These are phyloP conservation scores for Lodderomyces parapsilosis DNA, from an alignment of 1,139 yeast genomes.

Conservation along the genomic window DNA sequence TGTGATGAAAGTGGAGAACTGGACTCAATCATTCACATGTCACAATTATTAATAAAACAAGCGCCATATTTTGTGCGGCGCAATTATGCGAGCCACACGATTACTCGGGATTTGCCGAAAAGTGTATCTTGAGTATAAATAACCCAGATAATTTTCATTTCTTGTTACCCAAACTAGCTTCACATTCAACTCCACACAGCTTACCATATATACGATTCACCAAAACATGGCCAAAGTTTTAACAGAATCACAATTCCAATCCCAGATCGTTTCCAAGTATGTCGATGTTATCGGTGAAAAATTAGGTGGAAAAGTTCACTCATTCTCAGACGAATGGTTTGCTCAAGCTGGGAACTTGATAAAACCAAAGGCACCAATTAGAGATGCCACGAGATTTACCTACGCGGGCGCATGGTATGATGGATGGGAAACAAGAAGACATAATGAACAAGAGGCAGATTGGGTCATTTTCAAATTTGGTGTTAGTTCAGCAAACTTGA, in stretches of 20 bases:
- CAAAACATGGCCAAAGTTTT: constrained; percentile 27
- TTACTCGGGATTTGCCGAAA: background rate
- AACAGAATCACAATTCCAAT: constrained; percentile 42
- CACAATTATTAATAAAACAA: no score
- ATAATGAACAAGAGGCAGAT: constrained; percentile 78
- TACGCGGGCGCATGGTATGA: constrained; percentile 96
- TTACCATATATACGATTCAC: background rate
- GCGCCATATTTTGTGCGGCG: no score
- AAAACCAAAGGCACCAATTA: constrained; percentile 73
- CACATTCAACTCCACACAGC: no score
- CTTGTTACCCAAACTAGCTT: no score
- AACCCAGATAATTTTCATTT: no score
- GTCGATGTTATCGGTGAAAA: constrained; percentile 81
- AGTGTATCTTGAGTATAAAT: background rate
- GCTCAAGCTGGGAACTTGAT: constrained; percentile 90
- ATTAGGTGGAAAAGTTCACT: constrained; percentile 71
- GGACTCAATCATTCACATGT: no score
- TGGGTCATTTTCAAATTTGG: constrained; percentile 85
- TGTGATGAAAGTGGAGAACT: no score
- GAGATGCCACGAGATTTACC: constrained; percentile 77
- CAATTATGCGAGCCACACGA: no score
- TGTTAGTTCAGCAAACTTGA: constrained; percentile 73
- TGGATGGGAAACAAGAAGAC: constrained; percentile 98
- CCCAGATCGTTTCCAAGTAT: constrained; percentile 46
- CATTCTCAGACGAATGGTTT: constrained; percentile 88